phyloP scores from a whole-genome alignment of 2,329 filamentous ascomycete genomes.

The Aspergillus terreus region DNA sequence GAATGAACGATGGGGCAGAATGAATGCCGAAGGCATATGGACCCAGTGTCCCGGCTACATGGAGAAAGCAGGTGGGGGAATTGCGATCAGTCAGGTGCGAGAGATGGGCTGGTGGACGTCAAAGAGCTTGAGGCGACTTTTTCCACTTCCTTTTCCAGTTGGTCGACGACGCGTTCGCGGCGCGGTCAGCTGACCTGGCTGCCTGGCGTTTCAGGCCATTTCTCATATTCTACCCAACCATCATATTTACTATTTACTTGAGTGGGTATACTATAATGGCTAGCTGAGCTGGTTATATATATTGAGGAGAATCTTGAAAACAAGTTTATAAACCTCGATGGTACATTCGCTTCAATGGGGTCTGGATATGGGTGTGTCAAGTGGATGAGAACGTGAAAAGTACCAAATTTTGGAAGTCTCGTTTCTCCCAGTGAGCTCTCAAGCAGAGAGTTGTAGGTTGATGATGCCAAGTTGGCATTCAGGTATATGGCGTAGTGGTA shows the following conservation, averaged over 20 bases:
- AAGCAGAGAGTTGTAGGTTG: no score
- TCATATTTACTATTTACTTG: neutral
- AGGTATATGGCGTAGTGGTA: no score
- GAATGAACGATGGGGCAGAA: neutral
- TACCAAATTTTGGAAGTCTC: no score
- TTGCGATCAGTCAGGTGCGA: neutral
- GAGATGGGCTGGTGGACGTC: neutral
- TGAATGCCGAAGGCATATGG: conserved; percentile 6
- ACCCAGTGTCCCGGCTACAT: conserved; percentile 3
- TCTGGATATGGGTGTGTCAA: no score
- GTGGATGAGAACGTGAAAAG: no score
- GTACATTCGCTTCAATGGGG: no score
- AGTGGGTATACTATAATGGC: no score
- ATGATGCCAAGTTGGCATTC: no score
- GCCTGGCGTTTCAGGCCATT: neutral
- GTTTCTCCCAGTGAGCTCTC: no score
- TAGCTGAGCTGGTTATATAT: no score
- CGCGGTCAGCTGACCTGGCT: conserved; percentile 22
- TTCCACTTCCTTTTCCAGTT: neutral
- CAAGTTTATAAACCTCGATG: no score
- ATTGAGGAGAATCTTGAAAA: no score
- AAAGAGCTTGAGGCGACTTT: neutral
- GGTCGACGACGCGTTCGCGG: conserved; percentile 26
- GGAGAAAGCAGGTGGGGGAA: neutral
- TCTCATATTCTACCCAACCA: neutral